Base-by-base conservation (phyloP, 768 basidiomycete genomes). In the Multifurca ochricompacta region DNA sequence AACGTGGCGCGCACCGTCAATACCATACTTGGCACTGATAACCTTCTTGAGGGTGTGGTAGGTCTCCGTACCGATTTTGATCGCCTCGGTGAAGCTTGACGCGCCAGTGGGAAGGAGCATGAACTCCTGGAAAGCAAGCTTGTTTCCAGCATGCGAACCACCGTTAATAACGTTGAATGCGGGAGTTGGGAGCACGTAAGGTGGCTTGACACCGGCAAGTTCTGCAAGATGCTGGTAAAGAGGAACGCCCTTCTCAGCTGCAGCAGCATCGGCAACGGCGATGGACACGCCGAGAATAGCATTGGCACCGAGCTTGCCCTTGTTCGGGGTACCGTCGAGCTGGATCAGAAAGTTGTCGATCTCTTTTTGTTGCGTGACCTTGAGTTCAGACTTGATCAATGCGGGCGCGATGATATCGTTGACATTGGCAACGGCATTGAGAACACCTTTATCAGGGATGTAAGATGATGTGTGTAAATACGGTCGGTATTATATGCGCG, bases 101-200 rank as follows among this genome's bases (percentile, higher is more conserved):
- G 96, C 96, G 48, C 94, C 95, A 58, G 92, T 94, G 59, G 96
- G 95, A 59, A 97, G 80, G 63, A 99, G 80, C 96, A 99, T 98
- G 79, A 99, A 99, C 74, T 99, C 96, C 74, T 99, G 96, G 90
- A 98, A 99, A 35, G 96, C 96, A 60, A 99, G 88, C 74, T 95
- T 94, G 81, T 99, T 99, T 47, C 96, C 96, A 55, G 96, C 96
- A 70, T 99, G 96, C 59, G 95, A 97, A 61, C 96, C 96, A 71
- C 96, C 96, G 74, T 99, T 99, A 79, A 99, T 99, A 65, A 99
- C 96, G 71, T 99, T 99, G 82, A 99, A 93, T 55, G 90, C 83
- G 44, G 96, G 96, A 68, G 73, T 75, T 58, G 96, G 96, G 65
- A 98, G 85, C 57, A 91, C 79, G 71, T 85, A 97, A 41, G 96